These are phyloP conservation scores for cucumber (Cucumis sativus) DNA, from an alignment of 306 rosid genomes.

Conservation along the genomic window DNA sequence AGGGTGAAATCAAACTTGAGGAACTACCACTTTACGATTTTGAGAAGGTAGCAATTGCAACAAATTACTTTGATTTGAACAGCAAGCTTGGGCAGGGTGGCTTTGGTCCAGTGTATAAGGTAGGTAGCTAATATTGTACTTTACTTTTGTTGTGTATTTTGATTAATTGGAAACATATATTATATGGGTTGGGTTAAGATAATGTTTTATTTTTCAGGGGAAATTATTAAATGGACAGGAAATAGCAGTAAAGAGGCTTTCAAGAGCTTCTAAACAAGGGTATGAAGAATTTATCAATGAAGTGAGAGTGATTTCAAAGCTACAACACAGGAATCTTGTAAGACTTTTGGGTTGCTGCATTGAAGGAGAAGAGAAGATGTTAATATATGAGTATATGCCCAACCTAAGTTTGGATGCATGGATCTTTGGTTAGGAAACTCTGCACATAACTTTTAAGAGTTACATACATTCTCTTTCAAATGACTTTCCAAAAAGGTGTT, in stretches of 20 bases:
- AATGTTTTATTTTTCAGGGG: constrained; percentile 13
- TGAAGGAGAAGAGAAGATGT: constrained; percentile 27
- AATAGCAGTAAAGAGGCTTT: constrained; percentile 33
- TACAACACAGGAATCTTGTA: constrained; percentile 43
- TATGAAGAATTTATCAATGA: constrained; percentile 34
- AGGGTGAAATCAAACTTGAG: constrained; percentile 13
- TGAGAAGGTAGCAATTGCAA: constrained; percentile 25
- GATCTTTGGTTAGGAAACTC: constrained; percentile 22
- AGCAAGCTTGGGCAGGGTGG: constrained; percentile 22
- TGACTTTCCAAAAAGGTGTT: too few relatives aligned
- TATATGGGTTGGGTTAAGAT: neutral
- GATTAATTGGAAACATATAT: neutral
- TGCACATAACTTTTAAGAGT: neutral
- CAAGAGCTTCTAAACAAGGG: constrained; percentile 30
- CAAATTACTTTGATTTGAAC: constrained; percentile 17
- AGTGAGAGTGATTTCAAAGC: constrained; percentile 29
- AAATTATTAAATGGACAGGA: constrained; percentile 22
- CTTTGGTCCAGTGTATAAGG: constrained; percentile 5
- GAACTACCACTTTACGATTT: constrained; percentile 27
- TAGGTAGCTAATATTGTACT: neutral
- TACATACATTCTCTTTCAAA: too few relatives aligned
- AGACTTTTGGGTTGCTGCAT: constrained; percentile 33
- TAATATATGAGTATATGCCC: constrained; percentile 37
- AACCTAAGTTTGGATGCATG: constrained; percentile 35
- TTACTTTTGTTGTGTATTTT: neutral